phyloP scores from a whole-genome alignment of 129 eudicot genomes.

The Logfia minima region DNA sequence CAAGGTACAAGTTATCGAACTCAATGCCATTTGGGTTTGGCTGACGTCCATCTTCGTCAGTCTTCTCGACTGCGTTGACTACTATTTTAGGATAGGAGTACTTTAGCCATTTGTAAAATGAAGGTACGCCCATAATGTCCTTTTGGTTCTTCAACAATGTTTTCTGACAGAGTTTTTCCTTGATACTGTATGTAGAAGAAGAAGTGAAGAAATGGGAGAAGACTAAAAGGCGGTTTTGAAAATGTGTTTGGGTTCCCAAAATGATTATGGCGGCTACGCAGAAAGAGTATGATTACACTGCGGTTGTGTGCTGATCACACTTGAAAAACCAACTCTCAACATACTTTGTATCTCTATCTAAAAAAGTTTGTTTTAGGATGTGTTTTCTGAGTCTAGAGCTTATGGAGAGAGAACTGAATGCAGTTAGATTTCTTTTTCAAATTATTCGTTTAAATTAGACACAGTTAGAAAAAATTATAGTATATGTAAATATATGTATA shows the following conservation, averaged over 20 bases:
- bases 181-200: not conserved
- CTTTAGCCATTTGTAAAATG: constrained; percentile 56
- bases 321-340: not conserved
- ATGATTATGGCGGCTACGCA: not conserved
- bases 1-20: not conserved
- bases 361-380: no score
- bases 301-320: not conserved
- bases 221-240: not conserved
- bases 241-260: constrained; percentile 2
- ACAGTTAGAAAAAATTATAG: no score
- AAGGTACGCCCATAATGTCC: constrained; percentile 46
- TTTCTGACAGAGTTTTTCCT: not conserved
- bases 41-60: not conserved
- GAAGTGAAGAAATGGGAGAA: not conserved
- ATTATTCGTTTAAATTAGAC: no score
- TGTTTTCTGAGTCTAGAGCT: no score
- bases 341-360: no score
- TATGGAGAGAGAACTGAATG: no score
- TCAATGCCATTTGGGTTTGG: constrained; percentile 12
- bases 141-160: not conserved
- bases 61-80: not conserved
- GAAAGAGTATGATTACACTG: not conserved
- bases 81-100: constrained; percentile 19
- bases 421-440: no score
- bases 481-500: no score